Percentiles rank a stretch among this genome's conserved stretches.
These are phyloP conservation scores for Claviceps humidiphila DNA, from an alignment of 2,329 filamentous ascomycete species.

Conservation along the genomic window DNA sequence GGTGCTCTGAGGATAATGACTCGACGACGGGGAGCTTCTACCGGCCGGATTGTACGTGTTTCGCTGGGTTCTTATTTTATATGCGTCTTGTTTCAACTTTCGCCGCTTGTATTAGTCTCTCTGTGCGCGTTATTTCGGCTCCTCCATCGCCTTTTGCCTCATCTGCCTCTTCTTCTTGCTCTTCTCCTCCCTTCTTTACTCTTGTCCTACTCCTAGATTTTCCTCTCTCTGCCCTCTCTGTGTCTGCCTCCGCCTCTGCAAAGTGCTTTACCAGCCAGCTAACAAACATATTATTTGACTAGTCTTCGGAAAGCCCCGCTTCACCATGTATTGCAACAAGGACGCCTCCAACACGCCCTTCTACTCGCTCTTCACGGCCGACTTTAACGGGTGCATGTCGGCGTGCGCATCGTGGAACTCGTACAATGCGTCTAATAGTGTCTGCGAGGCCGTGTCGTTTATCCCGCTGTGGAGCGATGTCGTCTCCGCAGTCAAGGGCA, in stretches of 20 bases:
- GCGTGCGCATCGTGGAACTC: slow-evolving; percentile 27
- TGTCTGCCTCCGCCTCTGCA: too few species aligned
- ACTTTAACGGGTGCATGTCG: slow-evolving; percentile 33
- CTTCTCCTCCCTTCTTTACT: background rate
- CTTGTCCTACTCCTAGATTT: background rate
- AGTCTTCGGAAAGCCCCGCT: slow-evolving; percentile 25
- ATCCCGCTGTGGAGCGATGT: slow-evolving; percentile 8
- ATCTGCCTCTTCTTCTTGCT: background rate
- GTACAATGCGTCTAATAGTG: slow-evolving; percentile 3
- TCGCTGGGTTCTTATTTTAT: background rate
- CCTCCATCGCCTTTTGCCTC: background rate
- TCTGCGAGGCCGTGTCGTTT: slow-evolving; percentile 9
- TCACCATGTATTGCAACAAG: slow-evolving; percentile 30
- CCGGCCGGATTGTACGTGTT: slow-evolving; percentile 1
- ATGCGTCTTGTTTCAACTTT: too few species aligned
- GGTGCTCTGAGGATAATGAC: slow-evolving; percentile 23
- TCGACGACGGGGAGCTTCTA: slow-evolving; percentile 17
- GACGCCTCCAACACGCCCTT: slow-evolving; percentile 25
- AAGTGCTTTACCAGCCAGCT: too few species aligned
- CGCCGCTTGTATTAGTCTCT: too few species aligned
- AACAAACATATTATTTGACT: background rate
- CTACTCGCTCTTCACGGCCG: slow-evolving; percentile 27
- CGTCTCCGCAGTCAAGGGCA: background rate
- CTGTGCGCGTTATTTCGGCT: too few species aligned
- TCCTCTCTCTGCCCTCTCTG: too few species aligned